Evolutionary conservation across 108 stramenopile genomes (phyloP), one percentile per base, ranked within the genome.

Genomic region (Skeletonema grethae): DNA sequence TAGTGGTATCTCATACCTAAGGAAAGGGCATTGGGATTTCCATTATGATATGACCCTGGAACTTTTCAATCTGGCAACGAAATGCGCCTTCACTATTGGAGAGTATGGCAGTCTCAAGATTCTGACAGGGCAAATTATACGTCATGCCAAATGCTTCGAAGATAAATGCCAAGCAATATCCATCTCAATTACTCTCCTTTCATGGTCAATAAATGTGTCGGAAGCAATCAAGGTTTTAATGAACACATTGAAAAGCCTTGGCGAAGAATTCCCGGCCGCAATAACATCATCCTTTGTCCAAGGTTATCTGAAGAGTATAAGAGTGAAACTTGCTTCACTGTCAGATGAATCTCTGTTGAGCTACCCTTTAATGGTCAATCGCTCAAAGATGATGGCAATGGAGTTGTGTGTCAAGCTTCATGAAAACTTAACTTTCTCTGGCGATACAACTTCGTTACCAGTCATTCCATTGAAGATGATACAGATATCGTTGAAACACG

Each of bases 21-120:
- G 12, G 9, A 24, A 57, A 53, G 57, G 65, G n/a, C 76, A 77
- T 56, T 77, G 76, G 76, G 6, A 65, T 7, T n/a, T 63, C 20
- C 63, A 77, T 63, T 77, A 77, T 46, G 46, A 50, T 4, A 35
- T 77, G 34, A 77, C 70, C 38, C 46, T 77, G 28, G 63, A 71
- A 32, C 22, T 77, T 7, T 77, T 66, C 34, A 62, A 77, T 7
- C 15, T 43, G 22, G 53, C 71, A n/a, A 16, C 70, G 5, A 50
- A 69, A 36, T 62, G 68, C 45, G 43, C 67, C 20, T 58, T 63
- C 39, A 38, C 28, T 3, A 61, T 7, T 29, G 68, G 48, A 25
- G 67, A 75, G 30, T 9, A 34, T 28, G 15, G 5, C 10, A 50
- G 60, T 15, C 35, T 70, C 22, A 25, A 20, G 16, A 55, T 28